Evolutionary conservation across 1,284 basidiomycete genomes (phyloP).

Genomic region (Inonotus hispidus): DNA sequence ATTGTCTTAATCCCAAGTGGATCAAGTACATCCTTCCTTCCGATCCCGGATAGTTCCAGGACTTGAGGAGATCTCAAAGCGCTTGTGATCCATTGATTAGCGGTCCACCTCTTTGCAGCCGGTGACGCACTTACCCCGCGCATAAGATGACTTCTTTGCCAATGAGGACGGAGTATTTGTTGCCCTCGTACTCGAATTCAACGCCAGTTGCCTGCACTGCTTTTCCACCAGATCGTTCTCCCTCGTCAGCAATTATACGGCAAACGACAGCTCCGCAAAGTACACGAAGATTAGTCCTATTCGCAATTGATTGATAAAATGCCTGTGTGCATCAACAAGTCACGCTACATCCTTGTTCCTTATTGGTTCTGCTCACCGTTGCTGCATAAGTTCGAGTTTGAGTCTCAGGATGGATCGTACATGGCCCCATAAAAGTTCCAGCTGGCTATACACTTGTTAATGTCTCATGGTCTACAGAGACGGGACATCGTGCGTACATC

Average conservation of each 20-base stretch:
- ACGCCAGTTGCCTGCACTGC: conserved; percentile 29
- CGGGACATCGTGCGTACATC: conserved; percentile 17
- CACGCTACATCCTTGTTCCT: neutral
- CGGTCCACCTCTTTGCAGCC: neutral
- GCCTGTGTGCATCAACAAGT: conserved; percentile 15
- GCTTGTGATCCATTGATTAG: conserved; percentile 14
- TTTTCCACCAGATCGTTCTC: neutral
- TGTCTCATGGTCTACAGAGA: neutral
- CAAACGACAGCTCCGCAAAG: conserved; percentile 20
- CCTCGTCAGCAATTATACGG: conserved; percentile 13
- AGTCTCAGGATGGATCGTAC: conserved; percentile 18
- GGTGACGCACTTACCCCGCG: conserved; percentile 24
- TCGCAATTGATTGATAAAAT: conserved; percentile 20
- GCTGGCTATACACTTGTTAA: conserved; percentile 3
- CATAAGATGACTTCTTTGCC: conserved; percentile 35
- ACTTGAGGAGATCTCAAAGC: conserved; percentile 30
- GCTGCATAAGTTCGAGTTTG: conserved; percentile 22
- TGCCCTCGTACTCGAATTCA: conserved; percentile 27
- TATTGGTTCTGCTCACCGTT: conserved; percentile 11
- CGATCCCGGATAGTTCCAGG: conserved; percentile 38
- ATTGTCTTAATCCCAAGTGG: conserved; percentile 29
- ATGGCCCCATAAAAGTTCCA: conserved; percentile 12
- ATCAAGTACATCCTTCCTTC: conserved; percentile 28
- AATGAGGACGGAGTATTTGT: conserved; percentile 26
- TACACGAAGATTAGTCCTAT: conserved; percentile 22